Conservation (phyloP, 495 filamentous ascomycete genomes). For the Lepidopterella palustris region DNA sequence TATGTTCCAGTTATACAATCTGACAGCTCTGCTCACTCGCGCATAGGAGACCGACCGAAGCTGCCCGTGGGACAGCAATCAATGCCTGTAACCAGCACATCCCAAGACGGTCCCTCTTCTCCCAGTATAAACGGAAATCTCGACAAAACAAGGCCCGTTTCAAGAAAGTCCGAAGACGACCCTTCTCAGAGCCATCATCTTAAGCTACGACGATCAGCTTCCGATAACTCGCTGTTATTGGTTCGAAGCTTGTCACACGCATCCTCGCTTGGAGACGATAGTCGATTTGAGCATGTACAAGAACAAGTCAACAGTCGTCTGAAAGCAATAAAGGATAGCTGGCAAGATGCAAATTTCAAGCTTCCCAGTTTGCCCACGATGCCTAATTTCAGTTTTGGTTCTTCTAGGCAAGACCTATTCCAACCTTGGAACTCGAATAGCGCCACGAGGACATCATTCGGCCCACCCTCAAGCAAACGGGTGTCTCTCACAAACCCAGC, state of each 20-base stretch:
- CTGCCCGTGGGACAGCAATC: not conserved
- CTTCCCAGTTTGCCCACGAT: conserved; percentile 51
- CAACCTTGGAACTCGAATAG: conserved; percentile 15
- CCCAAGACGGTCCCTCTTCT: conserved; percentile 9
- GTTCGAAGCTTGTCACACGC: conserved; percentile 56
- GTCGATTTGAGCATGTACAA: conserved; percentile 71
- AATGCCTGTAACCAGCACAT: not conserved
- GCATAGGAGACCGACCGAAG: not conserved
- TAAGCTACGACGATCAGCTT: conserved; percentile 55
- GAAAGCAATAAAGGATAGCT: conserved; percentile 87
- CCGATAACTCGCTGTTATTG: conserved; percentile 64
- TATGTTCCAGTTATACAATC: conserved; percentile 6
- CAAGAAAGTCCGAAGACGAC: not conserved
- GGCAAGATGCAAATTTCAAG: conserved; percentile 70
- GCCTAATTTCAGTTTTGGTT: conserved; percentile 36
- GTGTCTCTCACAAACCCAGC: not conserved
- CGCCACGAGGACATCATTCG: conserved; percentile 23
- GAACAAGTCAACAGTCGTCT: conserved; percentile 77
- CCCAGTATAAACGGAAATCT: not conserved
- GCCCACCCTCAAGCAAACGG: not conserved
- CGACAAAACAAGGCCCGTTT: not conserved
- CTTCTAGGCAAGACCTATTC: conserved; percentile 30
- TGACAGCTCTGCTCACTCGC: conserved; percentile 10
- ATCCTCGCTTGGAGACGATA: conserved; percentile 80
- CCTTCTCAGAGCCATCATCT: not conserved